Conservation (phyloP, 305 asterid genomes). For the Fraxinus albicans region DNA sequence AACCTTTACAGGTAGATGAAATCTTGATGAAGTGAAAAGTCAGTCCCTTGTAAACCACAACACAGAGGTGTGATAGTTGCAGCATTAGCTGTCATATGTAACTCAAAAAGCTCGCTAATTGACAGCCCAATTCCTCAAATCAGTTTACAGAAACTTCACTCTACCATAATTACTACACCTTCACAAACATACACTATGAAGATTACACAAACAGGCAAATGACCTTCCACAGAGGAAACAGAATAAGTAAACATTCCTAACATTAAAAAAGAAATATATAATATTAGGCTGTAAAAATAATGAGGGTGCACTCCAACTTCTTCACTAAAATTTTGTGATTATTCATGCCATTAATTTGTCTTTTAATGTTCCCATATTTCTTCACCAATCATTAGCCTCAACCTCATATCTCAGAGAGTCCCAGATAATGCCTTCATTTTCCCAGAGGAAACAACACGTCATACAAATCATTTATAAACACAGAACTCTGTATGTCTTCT, state of each 20-base stretch:
- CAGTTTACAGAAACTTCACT: neutral
- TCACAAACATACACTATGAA: neutral
- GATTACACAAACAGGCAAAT: neutral
- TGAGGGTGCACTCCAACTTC: neutral
- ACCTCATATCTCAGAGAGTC: neutral
- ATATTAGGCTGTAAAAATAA: neutral
- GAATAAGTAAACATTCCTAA: neutral
- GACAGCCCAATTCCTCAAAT: neutral
- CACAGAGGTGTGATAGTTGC: neutral
- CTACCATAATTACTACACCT: neutral
- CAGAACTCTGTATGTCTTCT: neutral
- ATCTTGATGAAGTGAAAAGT: neutral
- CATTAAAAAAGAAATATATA: conserved; percentile 1
- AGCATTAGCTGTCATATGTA: neutral
- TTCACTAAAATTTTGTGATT: neutral
- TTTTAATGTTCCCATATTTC: neutral
- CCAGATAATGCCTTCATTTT: neutral
- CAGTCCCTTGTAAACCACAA: neutral
- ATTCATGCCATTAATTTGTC: neutral
- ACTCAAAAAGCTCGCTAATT: neutral
- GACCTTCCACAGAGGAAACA: neutral
- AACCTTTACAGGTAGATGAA: neutral
- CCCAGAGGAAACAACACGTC: neutral
- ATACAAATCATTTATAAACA: neutral
- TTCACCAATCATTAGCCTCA: conserved; percentile 8